phyloP scores from a whole-genome alignment of 805 yeast species.

The Ogataea trehalophila region DNA sequence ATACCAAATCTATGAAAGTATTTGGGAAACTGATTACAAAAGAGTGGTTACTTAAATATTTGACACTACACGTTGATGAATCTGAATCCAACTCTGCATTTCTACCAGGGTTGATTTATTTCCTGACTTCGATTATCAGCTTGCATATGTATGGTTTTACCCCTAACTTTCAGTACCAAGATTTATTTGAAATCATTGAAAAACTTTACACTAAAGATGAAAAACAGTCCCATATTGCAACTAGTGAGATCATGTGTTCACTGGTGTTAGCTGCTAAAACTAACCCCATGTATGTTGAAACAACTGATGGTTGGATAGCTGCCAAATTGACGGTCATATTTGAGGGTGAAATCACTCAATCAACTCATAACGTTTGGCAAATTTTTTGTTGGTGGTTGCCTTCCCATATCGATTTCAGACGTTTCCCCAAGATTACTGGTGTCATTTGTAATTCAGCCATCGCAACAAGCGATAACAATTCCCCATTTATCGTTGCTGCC shows the following conservation, averaged over 20 bases:
- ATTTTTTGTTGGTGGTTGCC: slow-evolving; percentile 74
- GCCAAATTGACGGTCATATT: slow-evolving; percentile 43
- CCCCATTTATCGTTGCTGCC: slow-evolving; percentile 63
- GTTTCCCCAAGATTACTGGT: slow-evolving; percentile 50
- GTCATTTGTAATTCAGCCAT: slow-evolving; percentile 43
- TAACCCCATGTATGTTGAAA: slow-evolving; percentile 24
- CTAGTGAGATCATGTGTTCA: slow-evolving; percentile 68
- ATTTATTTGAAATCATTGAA: slow-evolving; percentile 46
- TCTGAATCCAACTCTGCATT: slow-evolving; percentile 66
- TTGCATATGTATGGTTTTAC: slow-evolving; percentile 43
- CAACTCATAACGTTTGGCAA: slow-evolving; percentile 69
- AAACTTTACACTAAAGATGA: slow-evolving; percentile 59
- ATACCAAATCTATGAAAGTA: slow-evolving; percentile 34
- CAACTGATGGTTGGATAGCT: slow-evolving; percentile 44
- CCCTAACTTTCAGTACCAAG: slow-evolving; percentile 41
- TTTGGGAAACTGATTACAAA: slow-evolving; percentile 45
- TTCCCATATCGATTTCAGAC: slow-evolving; percentile 58
- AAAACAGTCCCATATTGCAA: slow-evolving; percentile 69
- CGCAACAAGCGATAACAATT: slow-evolving; percentile 42
- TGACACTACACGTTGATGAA: slow-evolving; percentile 53
- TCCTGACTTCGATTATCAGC: slow-evolving; percentile 46
- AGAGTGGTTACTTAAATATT: slow-evolving; percentile 53
- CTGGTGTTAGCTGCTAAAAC: slow-evolving; percentile 47
- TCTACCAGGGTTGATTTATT: slow-evolving; percentile 58
- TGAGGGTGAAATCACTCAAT: slow-evolving; percentile 62